Evolutionary conservation across 2,329 filamentous ascomycete species (phyloP), one percentile per base, ranked within the genome.

Genomic region (Didymellaceae sp.): DNA sequence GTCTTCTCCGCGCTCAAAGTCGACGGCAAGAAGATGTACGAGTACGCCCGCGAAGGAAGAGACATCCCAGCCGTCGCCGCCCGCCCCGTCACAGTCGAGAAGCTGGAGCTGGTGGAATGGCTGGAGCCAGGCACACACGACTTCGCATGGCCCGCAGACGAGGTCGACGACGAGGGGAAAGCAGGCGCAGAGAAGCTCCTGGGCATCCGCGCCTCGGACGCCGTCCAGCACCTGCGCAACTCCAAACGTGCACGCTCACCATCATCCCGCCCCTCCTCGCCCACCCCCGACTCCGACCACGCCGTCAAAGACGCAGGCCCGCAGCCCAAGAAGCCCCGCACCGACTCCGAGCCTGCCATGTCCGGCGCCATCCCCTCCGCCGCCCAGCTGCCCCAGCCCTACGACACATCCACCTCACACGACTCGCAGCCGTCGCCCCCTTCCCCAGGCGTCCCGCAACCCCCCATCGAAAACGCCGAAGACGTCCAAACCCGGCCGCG

Each of bases 1-100:
- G 84, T 99, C 16, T 99, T 92, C 74, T 96, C 91, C 22, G 94
- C 94, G 8, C 80, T 97, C 55, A 92, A 93, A 73, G 90, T 97
- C 73, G 85, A 97, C 61, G 94, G 94, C 2, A 97, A 97, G 78
- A 89, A 90, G 25, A 80, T 97, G 39, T 99, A 99, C 71, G 92
- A 99, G 75, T 97, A 97, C 74, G 94, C 94, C 16, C 83, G 94
- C 39, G 90, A 92, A 71, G 94, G 94, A 13, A 91, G 88, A 67
- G 85, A 90, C 26, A 87, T 96, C 13, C 94, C 94, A 0, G 88
- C 96, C 71, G 94, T 99, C 52, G 81, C 91, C 69, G 85, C 88
- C 45, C 80, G 93, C 49, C 83, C 89, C 2, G 90, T 97, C 30
- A 86, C 90, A 43, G 90, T 96, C 0, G 74, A 82, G 37, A 83